Conservation (phyloP, 345 rosid species). For the Gossypium turneri region DNA sequence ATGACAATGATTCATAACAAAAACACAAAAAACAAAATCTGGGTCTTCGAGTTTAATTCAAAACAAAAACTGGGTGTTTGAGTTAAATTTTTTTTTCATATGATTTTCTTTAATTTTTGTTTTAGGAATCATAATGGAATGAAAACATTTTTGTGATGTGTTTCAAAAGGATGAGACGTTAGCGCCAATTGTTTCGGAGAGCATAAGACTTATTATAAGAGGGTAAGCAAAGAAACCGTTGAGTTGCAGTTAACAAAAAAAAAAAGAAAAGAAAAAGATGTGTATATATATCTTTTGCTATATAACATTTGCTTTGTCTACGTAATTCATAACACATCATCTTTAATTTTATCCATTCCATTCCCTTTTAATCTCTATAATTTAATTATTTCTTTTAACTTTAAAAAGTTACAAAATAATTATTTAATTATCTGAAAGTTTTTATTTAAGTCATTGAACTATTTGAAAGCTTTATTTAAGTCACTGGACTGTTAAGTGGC, state of each 20-base stretch:
- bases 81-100: background rate
- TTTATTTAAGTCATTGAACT: too few relatives aligned
- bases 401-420: too few relatives aligned
- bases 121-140: constrained; percentile 1
- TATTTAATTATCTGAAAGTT: too few relatives aligned
- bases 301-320: too few relatives aligned
- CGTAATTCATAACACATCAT: background rate
- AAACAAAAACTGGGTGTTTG: constrained; percentile 10
- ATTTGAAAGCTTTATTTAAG: too few relatives aligned
- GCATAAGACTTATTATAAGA: constrained; percentile 14
- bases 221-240: constrained; percentile 15
- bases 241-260: too few relatives aligned
- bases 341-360: background rate
- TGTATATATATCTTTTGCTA: too few relatives aligned
- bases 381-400: too few relatives aligned
- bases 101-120: background rate
- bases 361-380: background rate
- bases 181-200: constrained; percentile 73
- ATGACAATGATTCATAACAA: background rate
- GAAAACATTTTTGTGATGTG: constrained; percentile 20
- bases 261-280: too few relatives aligned
- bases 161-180: constrained; percentile 45
- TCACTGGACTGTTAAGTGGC: too few relatives aligned
- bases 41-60: constrained; percentile 5
- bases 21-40: background rate